phyloP scores from a whole-genome alignment of 2,329 filamentous ascomycete species.

The Exophiala spinifera region DNA sequence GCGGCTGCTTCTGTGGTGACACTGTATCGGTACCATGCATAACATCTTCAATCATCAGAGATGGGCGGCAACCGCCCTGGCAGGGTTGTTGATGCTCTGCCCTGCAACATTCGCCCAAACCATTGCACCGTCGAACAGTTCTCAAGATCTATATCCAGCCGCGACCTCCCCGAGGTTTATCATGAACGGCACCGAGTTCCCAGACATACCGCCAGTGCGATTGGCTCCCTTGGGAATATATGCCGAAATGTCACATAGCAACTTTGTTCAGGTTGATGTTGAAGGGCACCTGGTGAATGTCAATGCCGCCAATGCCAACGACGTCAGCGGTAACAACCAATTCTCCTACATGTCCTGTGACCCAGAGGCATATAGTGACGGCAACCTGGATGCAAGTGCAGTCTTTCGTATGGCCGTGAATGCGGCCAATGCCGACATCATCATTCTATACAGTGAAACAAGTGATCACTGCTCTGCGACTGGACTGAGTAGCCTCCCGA shows the following conservation, averaged over 20 bases:
- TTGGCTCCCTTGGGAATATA: constrained; percentile 25
- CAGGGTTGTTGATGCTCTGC: constrained; percentile 12
- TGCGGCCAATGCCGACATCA: constrained; percentile 31
- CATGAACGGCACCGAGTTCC: constrained; percentile 26
- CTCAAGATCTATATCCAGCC: constrained; percentile 22
- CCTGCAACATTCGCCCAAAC: constrained; percentile 17
- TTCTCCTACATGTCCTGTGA: constrained; percentile 45
- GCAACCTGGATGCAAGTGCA: constrained; percentile 36
- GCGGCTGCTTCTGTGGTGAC: neutral
- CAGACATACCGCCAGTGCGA: constrained; percentile 12
- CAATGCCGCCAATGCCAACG: constrained; percentile 25
- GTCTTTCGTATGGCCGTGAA: constrained; percentile 37
- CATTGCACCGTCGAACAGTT: constrained; percentile 24
- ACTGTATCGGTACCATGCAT: constrained; percentile 4
- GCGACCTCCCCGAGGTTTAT: constrained; percentile 24
- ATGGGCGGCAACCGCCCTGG: constrained; percentile 8
- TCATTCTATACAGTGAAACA: constrained; percentile 42
- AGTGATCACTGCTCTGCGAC: constrained; percentile 39
- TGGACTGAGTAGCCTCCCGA: constrained; percentile 25
- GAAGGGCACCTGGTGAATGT: constrained; percentile 24
- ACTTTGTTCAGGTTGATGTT: constrained; percentile 19
- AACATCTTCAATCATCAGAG: neutral
- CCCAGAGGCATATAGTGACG: constrained; percentile 38
- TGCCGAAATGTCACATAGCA: constrained; percentile 20
- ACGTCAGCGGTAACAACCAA: constrained; percentile 14